These are phyloP conservation scores for Phytopythium cucurbitacearum DNA, from an alignment of 352 stramenopile genomes.

Conservation along the genomic window DNA sequence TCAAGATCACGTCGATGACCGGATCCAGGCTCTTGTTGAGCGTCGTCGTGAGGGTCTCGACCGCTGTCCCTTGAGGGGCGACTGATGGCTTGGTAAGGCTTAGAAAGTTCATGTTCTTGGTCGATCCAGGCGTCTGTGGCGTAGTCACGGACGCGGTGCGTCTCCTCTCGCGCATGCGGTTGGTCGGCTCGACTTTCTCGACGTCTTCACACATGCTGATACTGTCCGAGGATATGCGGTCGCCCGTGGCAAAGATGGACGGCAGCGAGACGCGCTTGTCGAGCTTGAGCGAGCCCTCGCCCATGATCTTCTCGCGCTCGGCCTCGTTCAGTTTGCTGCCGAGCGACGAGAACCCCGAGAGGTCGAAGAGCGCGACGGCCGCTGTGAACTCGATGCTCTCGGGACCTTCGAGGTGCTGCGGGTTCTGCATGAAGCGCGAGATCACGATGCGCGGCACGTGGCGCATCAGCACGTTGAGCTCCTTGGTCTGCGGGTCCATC, in stretches of 20 bases:
- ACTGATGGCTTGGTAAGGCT: constrained; percentile 39
- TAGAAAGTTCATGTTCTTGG: constrained; percentile 36
- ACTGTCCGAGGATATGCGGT: constrained; percentile 9
- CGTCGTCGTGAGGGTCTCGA: constrained; percentile 68
- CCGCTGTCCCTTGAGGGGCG: constrained; percentile 49
- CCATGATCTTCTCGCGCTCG: constrained; percentile 38
- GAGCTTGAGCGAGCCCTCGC: constrained; percentile 7
- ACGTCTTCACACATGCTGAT: constrained; percentile 8
- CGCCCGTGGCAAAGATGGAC: constrained; percentile 2
- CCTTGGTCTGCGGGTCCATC: constrained; percentile 40
- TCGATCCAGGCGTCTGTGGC: not conserved
- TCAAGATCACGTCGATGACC: constrained; percentile 73
- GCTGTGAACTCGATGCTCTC: constrained; percentile 46
- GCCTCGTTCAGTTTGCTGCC: constrained; percentile 67
- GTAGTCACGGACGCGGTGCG: constrained; percentile 13
- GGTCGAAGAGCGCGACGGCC: constrained; percentile 80
- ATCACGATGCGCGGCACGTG: constrained; percentile 77
- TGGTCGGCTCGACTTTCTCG: constrained; percentile 16
- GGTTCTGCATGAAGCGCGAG: constrained; percentile 46
- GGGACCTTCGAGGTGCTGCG: constrained; percentile 40
- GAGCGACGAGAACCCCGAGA: constrained; percentile 83
- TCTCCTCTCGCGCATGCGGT: constrained; percentile 37
- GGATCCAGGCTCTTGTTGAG: constrained; percentile 78
- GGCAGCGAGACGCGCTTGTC: constrained; percentile 16
- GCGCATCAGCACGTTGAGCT: constrained; percentile 57